These are phyloP conservation scores for Leccinum disarticulatum DNA, from an alignment of 768 basidiomycete species.

Conservation along the genomic window DNA sequence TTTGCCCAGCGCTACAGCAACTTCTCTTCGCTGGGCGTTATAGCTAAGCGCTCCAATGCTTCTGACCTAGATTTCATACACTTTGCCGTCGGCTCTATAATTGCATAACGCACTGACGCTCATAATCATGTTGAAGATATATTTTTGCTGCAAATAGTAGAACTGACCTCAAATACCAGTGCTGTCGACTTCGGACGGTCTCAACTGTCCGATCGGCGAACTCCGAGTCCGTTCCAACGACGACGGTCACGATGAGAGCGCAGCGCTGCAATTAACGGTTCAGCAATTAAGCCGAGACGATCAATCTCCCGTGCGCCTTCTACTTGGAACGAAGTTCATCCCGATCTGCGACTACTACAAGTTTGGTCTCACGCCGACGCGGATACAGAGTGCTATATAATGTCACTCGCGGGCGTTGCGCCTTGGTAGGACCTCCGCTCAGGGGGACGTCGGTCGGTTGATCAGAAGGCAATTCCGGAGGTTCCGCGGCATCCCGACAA, in stretches of 20 bases:
- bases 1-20: not conserved
- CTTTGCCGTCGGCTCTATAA: not conserved
- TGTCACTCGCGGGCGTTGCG: conserved; percentile 23
- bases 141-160: not conserved
- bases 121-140: not conserved
- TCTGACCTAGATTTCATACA: not conserved
- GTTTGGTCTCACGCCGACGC: not conserved
- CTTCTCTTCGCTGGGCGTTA: not conserved
- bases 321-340: not conserved
- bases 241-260: conserved; percentile 1
- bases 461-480: not conserved
- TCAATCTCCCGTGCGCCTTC: not conserved
- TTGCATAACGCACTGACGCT: not conserved
- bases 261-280: not conserved
- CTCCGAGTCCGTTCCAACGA: conserved; percentile 9
- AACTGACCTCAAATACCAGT: not conserved
- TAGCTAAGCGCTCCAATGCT: not conserved
- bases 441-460: not conserved
- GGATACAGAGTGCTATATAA: not conserved
- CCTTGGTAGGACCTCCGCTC: not conserved
- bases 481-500: not conserved
- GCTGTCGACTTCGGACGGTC: not conserved
- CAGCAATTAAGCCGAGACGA: not conserved
- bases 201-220: not conserved
- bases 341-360: not conserved